Evolutionary conservation across 2,329 filamentous ascomycete species (phyloP).

Genomic region (Ploettnerulaceae sp.): DNA sequence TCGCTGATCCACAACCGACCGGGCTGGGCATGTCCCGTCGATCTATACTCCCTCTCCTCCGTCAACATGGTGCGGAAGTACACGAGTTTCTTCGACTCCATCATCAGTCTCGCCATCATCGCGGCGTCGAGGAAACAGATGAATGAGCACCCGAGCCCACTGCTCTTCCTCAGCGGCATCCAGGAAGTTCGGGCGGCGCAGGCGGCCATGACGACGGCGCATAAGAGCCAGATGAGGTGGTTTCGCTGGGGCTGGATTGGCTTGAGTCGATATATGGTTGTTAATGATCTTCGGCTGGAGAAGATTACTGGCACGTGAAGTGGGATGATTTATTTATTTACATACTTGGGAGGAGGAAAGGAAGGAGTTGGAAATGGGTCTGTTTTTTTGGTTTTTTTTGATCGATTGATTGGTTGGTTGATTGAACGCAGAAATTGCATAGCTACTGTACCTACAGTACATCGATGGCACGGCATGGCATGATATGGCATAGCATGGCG

Average conservation of each 20-base stretch:
- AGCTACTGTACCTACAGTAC: too few relatives aligned
- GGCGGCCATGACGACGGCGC: conserved; percentile 82
- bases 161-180: conserved; percentile 70
- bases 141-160: conserved; percentile 47
- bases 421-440: too few relatives aligned
- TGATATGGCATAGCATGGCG: too few relatives aligned
- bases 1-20: conserved; percentile 58
- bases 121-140: conserved; percentile 40
- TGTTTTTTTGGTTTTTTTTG: too few relatives aligned
- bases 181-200: conserved; percentile 63
- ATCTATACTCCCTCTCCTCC: conserved; percentile 77
- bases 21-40: conserved; percentile 67
- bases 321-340: conserved; percentile 5
- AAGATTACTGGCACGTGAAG: conserved; percentile 38
- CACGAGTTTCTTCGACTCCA: conserved; percentile 66
- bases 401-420: too few relatives aligned
- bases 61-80: conserved; percentile 79
- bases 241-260: conserved; percentile 95
- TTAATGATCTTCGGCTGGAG: conserved; percentile 76
- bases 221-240: conserved; percentile 97
- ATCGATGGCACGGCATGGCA: too few relatives aligned
- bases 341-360: conserved; percentile 1
- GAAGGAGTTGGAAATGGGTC: conserved; percentile 24
- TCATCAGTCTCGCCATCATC: conserved; percentile 61
- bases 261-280: conserved; percentile 87